Evolutionary conservation across 2,329 filamentous ascomycete genomes (phyloP).

Genomic region (Colletotrichum paranaense): DNA sequence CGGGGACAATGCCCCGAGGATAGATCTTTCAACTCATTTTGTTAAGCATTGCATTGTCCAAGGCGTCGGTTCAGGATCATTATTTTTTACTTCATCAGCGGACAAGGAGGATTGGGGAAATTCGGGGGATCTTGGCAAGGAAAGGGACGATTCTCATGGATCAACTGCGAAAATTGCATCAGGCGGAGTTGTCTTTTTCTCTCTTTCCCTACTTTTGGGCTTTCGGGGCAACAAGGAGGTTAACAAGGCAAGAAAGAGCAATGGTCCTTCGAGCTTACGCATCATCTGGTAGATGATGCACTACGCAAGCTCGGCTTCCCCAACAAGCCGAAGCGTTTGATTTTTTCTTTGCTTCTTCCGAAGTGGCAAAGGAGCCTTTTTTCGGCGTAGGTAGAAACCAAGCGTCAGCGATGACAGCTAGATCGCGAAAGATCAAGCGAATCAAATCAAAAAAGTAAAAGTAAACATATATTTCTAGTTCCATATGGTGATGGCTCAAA

Average conservation of each 20-base stretch:
- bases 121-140: conserved; percentile 8
- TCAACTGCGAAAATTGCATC: conserved; percentile 30
- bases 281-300: background rate
- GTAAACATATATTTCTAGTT: background rate
- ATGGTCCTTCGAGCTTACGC: background rate
- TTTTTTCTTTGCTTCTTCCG: background rate
- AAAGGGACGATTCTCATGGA: conserved; percentile 20
- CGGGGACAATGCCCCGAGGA: background rate
- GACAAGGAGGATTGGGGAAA: background rate
- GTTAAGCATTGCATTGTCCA: conserved; percentile 35
- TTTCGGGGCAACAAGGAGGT: background rate
- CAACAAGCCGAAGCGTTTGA: background rate
- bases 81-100: conserved; percentile 19
- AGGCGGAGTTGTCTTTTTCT: conserved; percentile 26
- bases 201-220: background rate
- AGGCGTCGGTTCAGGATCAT: conserved; percentile 35
- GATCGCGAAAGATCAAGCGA: conserved; percentile 28
- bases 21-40: conserved; percentile 13
- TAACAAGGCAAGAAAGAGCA: background rate
- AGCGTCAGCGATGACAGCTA: conserved; percentile 28
- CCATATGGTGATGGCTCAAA: background rate
- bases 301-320: background rate
- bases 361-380: background rate
- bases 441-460: conserved; percentile 11
- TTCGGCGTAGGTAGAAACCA: conserved; percentile 28